Base-by-base conservation (phyloP, 371 early-diverging fungal species). In the Saksenaea vasiformis region DNA sequence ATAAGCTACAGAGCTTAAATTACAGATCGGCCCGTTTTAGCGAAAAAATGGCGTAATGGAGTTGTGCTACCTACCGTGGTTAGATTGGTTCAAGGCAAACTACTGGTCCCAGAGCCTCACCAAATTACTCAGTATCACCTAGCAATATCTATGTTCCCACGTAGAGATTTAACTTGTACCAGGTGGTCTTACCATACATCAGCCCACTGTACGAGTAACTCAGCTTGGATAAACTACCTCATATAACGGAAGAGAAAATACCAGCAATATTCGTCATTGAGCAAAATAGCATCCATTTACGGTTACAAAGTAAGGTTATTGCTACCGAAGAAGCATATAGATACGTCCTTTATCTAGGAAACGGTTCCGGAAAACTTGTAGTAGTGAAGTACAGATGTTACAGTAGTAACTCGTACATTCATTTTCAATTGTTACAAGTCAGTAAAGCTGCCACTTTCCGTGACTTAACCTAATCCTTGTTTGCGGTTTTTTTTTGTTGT, bases 1-100 rank as follows among this genome's bases (percentile, higher is more conserved):
- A 31, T 7, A 31, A 31, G 31, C 31, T 2, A 31, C 17, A 47
- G 10, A 47, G 51, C 51, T 47, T 47, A 47, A 47, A 47, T 47
- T 47, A 19, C 51, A 47, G 51, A 47, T 47, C 51, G 51, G 22
- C 51, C 51, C 51, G 51, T 47, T 47, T 47, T 47, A 47, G 51
- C 51, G 51, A 47, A 47, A 17, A 47, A 17, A 47, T 47, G 51
- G 51, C 22, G 24, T 22, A 47, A 47, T 22, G 0, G 24, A 47
- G 10, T 22, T 47, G 51, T 22, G 8, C 51, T 22, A 22, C 51
- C 10, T 47, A 22, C 24, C 51, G 22, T 22, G 22, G 22, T 39
- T 11, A n/a, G 39, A 14, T 39, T 39, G 39, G 39, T n/a, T 39
- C 39, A 7, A 39, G 11, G 39, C 11, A 39, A 5, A 39, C 11